These are phyloP conservation scores for Paramecium bursaria DNA, from an alignment of 73 alveolate species.

Conservation along the genomic window DNA sequence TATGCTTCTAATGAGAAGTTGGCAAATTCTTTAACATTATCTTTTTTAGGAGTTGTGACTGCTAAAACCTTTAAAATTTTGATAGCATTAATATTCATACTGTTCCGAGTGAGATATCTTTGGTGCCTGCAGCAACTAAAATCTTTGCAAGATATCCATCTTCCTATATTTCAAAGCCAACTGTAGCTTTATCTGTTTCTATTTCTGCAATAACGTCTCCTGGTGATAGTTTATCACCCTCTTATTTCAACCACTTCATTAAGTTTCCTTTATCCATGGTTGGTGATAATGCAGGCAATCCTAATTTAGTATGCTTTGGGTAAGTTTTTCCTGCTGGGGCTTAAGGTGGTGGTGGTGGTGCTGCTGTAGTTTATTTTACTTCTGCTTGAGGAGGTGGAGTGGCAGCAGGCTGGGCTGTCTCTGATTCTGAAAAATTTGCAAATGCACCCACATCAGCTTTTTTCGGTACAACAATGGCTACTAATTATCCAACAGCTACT, in stretches of 20 bases:
- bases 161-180: conserved; percentile 89
- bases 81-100: neutral
- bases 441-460: conserved; percentile 84
- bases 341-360: conserved; percentile 71
- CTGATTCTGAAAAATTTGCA: conserved; percentile 72
- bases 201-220: conserved; percentile 88
- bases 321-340: conserved; percentile 64
- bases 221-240: conserved; percentile 80
- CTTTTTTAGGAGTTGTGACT: conserved; percentile 78
- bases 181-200: conserved; percentile 92
- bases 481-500: conserved; percentile 78
- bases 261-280: conserved; percentile 92
- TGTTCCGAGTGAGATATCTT: conserved; percentile 77
- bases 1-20: conserved; percentile 73
- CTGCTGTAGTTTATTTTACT: conserved; percentile 49
- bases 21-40: conserved; percentile 81
- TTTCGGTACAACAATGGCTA: conserved; percentile 83
- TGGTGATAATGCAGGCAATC: conserved; percentile 91
- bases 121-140: conserved; percentile 70
- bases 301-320: conserved; percentile 73
- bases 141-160: conserved; percentile 89
- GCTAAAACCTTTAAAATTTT: conserved; percentile 75
- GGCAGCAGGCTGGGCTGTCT: conserved; percentile 71
- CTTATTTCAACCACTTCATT: conserved; percentile 83
- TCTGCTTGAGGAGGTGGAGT: conserved; percentile 50